Percentiles rank a stretch among this genome's conserved stretches.
phyloP scores from a whole-genome alignment of 371 early-diverging fungal species.

The Rhizopus delemar region DNA sequence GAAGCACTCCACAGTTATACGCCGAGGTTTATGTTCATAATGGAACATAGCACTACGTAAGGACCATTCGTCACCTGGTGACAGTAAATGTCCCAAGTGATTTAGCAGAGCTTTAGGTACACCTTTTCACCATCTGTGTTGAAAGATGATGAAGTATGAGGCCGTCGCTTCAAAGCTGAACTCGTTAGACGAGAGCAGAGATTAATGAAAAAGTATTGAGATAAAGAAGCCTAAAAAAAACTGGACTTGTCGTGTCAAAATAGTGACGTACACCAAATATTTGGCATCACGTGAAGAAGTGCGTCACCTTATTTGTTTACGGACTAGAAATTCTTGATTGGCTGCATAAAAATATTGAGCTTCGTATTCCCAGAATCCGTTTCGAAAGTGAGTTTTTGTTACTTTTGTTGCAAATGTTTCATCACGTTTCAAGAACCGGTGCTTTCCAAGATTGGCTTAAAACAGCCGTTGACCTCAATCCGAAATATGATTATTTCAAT shows the following conservation, averaged over 20 bases:
- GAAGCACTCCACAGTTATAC: too few relatives aligned
- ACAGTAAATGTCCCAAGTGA: slow-evolving; percentile 15
- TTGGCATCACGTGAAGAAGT: too few relatives aligned
- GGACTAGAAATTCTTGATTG: too few relatives aligned
- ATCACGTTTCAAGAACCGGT: slow-evolving; percentile 5
- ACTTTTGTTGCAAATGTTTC: slow-evolving; percentile 15
- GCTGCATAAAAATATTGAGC: slow-evolving; percentile 3
- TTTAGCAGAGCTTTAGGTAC: slow-evolving; percentile 17
- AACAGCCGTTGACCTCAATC: slow-evolving; percentile 4
- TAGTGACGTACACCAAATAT: too few relatives aligned
- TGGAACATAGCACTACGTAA: slow-evolving; percentile 17
- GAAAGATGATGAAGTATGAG: slow-evolving; percentile 17
- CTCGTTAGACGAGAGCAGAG: slow-evolving; percentile 13
- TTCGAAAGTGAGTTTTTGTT: slow-evolving; percentile 11
- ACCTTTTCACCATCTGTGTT: slow-evolving; percentile 18
- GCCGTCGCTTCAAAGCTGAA: slow-evolving; percentile 17
- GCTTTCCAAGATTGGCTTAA: slow-evolving; percentile 9
- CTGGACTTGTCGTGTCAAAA: too few relatives aligned
- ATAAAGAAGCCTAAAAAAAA: neutral
- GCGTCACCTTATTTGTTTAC: too few relatives aligned
- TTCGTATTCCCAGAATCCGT: slow-evolving; percentile 5
- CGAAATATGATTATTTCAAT: slow-evolving; percentile 12
- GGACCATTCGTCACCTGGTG: slow-evolving; percentile 13
- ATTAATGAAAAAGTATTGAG: too few relatives aligned
- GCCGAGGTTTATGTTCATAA: slow-evolving; percentile 14